Percentiles rank a stretch among this genome's conserved stretches.
Evolutionary conservation across 2,329 filamentous ascomycete species (phyloP).

Genomic region (Fusarium palustre): DNA sequence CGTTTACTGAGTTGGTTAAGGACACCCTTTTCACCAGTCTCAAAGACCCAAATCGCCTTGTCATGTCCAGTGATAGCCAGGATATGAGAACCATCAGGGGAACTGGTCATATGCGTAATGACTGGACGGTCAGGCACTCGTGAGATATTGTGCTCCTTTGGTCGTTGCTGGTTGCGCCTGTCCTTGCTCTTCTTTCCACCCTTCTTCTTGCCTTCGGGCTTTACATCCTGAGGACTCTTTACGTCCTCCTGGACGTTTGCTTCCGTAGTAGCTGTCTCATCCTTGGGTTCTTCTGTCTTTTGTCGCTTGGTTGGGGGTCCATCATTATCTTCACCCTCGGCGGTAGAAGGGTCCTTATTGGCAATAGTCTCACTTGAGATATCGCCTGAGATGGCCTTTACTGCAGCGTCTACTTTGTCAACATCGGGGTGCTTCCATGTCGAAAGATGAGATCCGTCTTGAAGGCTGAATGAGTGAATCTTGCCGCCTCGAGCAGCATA

Average conservation of each 20-base stretch:
- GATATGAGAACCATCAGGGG: conserved; percentile 73
- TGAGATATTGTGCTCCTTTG: conserved; percentile 42
- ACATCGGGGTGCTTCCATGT: conserved; percentile 69
- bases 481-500: conserved; percentile 79
- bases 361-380: conserved; percentile 27
- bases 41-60: conserved; percentile 88
- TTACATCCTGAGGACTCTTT: conserved; percentile 17
- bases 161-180: conserved; percentile 43
- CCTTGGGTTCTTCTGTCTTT: conserved; percentile 46
- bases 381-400: conserved; percentile 38
- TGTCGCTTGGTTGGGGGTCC: conserved; percentile 55
- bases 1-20: conserved; percentile 78
- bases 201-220: conserved; percentile 39
- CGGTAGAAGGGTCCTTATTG: conserved; percentile 8
- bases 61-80: conserved; percentile 89
- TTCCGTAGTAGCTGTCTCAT: conserved; percentile 39
- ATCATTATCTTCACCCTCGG: conserved; percentile 39
- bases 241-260: conserved; percentile 24
- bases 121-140: conserved; percentile 66
- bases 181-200: conserved; percentile 50
- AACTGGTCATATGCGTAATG: conserved; percentile 75
- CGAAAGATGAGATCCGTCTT: conserved; percentile 68
- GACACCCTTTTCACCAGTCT: conserved; percentile 69
- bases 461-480: conserved; percentile 74
- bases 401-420: conserved; percentile 49